Evolutionary conservation across 1,139 yeast genomes (phyloP), one percentile per base, ranked within the genome.

Genomic region (Kodamaea fungicola): DNA sequence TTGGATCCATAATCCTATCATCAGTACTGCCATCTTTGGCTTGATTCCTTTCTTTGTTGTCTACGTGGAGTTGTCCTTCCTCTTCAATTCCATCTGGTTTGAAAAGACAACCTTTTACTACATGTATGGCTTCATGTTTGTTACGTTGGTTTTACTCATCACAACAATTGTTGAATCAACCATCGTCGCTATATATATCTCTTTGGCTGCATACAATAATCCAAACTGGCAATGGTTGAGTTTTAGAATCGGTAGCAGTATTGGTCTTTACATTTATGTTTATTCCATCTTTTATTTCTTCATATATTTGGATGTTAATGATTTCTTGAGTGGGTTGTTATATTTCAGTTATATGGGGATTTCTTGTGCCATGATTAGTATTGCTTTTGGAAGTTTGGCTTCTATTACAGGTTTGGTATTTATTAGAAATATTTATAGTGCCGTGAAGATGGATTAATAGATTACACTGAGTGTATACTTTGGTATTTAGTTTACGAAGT

Each of bases 151-250:
- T 6, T 67, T 86, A 38, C 64, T 85, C 28, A 61, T 78, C 30
- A 63, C 84, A 28, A 78, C 86, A 8, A 79, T 86, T 27, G 67
- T 78, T 33, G 95, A 87, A 56, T 76, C 85, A 39, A 76, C 92
- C n/a, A 71, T 88, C 27, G 76, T 87, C 31, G 80, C 86, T 8
- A 72, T 83, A 9, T 87, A 83, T 52, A 55, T 83, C 28, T 74
- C 81, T 32, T 68, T 88, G 51, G 58, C 67, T 2, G 71, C 76
- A 32, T 69, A 77, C 45, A 80, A 78, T 38, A 79, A 83, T 52
- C 80, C 80, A 38, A 62, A 70, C 43, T 88, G 96, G 96, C 87
- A 86, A 55, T 88, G 96, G 96, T 71, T 83, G 47, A 71, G 89
- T 12, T 87, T 86, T 57, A 59, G 78, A 43, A 78, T 80, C 28